These are phyloP conservation scores for Aspergillus brasiliensis DNA, from an alignment of 2,329 filamentous ascomycete genomes.

Conservation along the genomic window DNA sequence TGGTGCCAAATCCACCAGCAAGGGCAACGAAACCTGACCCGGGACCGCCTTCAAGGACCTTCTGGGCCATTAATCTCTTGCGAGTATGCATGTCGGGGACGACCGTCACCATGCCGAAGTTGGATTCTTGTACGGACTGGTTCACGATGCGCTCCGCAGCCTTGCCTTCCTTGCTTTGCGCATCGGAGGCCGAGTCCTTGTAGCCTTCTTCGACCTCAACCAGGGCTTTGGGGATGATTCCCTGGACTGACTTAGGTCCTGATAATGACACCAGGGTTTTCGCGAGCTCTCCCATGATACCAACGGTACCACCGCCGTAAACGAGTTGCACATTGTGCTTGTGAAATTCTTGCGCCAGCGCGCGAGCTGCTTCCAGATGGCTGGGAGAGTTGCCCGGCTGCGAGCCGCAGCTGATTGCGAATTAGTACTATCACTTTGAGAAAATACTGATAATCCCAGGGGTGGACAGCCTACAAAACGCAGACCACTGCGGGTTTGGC, in stretches of 20 bases:
- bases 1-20: slow-evolving; percentile 86
- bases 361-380: slow-evolving; percentile 76
- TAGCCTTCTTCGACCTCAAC: slow-evolving; percentile 67
- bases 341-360: slow-evolving; percentile 73
- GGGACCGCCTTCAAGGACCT: slow-evolving; percentile 77
- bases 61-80: slow-evolving; percentile 89
- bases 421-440: neutral
- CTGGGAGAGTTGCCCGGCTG: slow-evolving; percentile 70
- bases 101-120: slow-evolving; percentile 81
- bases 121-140: slow-evolving; percentile 48
- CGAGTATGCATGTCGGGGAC: slow-evolving; percentile 96
- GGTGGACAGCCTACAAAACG: slow-evolving; percentile 67
- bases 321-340: slow-evolving; percentile 78
- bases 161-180: slow-evolving; percentile 45
- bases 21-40: slow-evolving; percentile 89
- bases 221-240: slow-evolving; percentile 87
- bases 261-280: slow-evolving; percentile 80
- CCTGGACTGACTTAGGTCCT: slow-evolving; percentile 81
- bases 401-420: slow-evolving; percentile 70
- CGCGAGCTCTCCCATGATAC: slow-evolving; percentile 93
- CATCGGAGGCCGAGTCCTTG: slow-evolving; percentile 34
- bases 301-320: slow-evolving; percentile 92
- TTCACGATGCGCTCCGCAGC: slow-evolving; percentile 60
- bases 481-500: slow-evolving; percentile 69
- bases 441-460: neutral